These are phyloP conservation scores for Wickerhamomyces strasburgensis DNA, from an alignment of 805 yeast species.

Conservation along the genomic window DNA sequence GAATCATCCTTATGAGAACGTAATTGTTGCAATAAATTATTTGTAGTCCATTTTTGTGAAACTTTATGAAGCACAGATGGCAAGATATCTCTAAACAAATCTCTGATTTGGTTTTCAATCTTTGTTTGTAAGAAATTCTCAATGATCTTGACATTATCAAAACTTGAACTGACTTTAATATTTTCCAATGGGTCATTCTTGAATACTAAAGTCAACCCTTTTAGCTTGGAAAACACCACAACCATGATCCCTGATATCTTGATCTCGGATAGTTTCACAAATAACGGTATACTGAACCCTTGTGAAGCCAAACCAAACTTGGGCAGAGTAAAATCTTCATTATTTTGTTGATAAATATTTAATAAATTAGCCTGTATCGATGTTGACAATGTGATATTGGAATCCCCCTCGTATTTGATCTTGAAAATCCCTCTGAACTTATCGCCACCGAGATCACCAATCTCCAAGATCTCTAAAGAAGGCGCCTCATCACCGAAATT, in stretches of 20 bases:
- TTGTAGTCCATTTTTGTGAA: slow-evolving; percentile 58
- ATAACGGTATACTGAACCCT: slow-evolving; percentile 73
- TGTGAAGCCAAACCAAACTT: slow-evolving; percentile 59
- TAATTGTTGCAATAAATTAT: slow-evolving; percentile 28
- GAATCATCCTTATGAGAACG: slow-evolving; percentile 21
- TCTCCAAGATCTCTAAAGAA: slow-evolving; percentile 69
- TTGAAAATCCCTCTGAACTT: slow-evolving; percentile 80
- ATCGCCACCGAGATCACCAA: slow-evolving; percentile 75
- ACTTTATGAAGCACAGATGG: slow-evolving; percentile 77
- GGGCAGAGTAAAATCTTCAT: slow-evolving; percentile 54
- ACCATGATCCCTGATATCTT: slow-evolving; percentile 76
- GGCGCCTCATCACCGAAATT: slow-evolving; percentile 75
- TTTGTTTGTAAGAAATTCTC: slow-evolving; percentile 80
- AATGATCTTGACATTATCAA: slow-evolving; percentile 76
- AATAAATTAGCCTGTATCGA: slow-evolving; percentile 82
- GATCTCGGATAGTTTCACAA: slow-evolving; percentile 67
- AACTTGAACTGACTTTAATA: slow-evolving; percentile 79
- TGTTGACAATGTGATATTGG: slow-evolving; percentile 67
- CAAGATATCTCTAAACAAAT: slow-evolving; percentile 74
- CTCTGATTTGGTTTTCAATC: slow-evolving; percentile 75
- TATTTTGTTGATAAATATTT: slow-evolving; percentile 46
- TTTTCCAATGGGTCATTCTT: slow-evolving; percentile 85
- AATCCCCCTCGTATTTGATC: slow-evolving; percentile 70
- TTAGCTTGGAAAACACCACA: slow-evolving; percentile 73
- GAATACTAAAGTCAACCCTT: slow-evolving; percentile 82